phyloP scores from a whole-genome alignment of 305 asterid species.

The Fraxinus paxiana region DNA sequence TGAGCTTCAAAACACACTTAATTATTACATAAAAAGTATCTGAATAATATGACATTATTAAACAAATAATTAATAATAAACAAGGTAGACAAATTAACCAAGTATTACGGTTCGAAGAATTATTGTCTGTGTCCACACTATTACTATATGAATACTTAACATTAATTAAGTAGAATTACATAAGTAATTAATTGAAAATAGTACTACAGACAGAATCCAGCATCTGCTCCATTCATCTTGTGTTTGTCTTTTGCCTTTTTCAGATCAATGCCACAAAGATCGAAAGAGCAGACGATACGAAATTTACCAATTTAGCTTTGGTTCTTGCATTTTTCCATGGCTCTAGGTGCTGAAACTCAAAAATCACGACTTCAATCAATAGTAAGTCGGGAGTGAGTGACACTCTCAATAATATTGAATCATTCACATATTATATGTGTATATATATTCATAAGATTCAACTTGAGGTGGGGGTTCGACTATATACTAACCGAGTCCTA shows the following conservation, averaged over 20 bases:
- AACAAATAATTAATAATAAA: conserved; percentile 25
- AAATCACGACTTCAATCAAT: background rate
- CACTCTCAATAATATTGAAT: background rate
- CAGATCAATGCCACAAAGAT: conserved; percentile 29
- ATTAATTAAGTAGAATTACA: conserved; percentile 20
- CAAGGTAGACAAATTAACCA: conserved; percentile 19
- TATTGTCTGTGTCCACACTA: background rate
- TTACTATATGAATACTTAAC: background rate
- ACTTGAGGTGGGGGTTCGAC: background rate
- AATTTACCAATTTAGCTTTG: conserved; percentile 38
- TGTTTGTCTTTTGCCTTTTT: conserved; percentile 22
- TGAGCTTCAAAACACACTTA: conserved; percentile 15
- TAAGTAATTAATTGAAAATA: background rate
- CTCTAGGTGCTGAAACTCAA: conserved; percentile 59
- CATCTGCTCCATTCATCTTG: conserved; percentile 54
- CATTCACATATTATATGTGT: background rate
- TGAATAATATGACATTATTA: conserved; percentile 23
- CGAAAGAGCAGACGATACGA: conserved; percentile 37
- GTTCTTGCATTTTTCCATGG: conserved; percentile 82
- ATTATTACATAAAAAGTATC: conserved; percentile 28
- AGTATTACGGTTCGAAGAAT: conserved; percentile 15
- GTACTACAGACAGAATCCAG: conserved; percentile 42
- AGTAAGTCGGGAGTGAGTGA: background rate
- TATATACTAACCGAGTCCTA: conserved; percentile 53
- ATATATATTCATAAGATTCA: background rate